Evolutionary conservation across 306 rosid species (phyloP).

Genomic region (Pueraria montana): DNA sequence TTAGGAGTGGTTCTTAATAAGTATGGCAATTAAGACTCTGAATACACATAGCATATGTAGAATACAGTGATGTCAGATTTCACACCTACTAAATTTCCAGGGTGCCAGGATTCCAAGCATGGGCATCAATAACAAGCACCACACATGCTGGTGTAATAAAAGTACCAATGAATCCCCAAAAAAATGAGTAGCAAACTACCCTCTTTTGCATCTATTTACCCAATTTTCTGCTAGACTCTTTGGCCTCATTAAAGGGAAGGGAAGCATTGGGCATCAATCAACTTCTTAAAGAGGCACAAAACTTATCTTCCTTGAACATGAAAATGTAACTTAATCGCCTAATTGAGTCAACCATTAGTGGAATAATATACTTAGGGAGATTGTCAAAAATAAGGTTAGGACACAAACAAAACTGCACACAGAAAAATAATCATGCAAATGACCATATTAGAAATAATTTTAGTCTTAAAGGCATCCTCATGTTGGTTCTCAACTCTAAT

Average conservation of each 20-base stretch:
- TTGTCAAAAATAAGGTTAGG: not conserved
- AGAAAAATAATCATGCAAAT: constrained; percentile 15
- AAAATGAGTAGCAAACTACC: too few species aligned
- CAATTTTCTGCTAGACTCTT: not conserved
- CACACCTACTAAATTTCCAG: not conserved
- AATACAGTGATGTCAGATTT: not conserved
- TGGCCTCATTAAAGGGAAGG: not conserved
- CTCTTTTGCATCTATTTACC: too few species aligned
- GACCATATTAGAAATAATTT: constrained; percentile 16
- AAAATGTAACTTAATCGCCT: not conserved
- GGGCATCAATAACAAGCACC: not conserved
- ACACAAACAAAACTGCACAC: not conserved
- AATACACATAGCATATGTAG: constrained; percentile 1
- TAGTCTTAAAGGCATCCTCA: not conserved
- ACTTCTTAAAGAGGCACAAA: not conserved
- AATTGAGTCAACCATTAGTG: not conserved
- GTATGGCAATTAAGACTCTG: constrained; percentile 5
- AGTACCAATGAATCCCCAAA: not conserved
- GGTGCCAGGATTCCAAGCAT: constrained; percentile 1
- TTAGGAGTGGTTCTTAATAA: not conserved
- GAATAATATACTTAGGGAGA: not conserved
- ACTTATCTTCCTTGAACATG: not conserved
- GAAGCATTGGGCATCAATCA: constrained; percentile 18
- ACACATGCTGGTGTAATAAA: constrained; percentile 3
- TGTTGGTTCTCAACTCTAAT: not conserved